Base-by-base conservation (phyloP, 2,329 filamentous ascomycete genomes). In the Sphaerulina musiva region DNA sequence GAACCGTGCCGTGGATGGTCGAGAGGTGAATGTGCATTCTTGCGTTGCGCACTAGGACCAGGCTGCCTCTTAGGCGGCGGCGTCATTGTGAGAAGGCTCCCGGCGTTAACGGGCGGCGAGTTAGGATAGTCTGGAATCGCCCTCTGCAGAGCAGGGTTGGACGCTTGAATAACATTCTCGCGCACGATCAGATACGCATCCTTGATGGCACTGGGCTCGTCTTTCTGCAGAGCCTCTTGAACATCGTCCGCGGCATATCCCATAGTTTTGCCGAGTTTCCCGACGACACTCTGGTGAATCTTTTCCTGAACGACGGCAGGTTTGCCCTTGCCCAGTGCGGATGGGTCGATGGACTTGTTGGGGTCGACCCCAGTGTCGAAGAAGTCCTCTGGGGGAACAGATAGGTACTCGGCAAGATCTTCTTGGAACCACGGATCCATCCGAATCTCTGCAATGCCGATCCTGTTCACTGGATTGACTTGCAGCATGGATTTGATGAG, bases 141-240 rank as follows among this genome's bases (percentile, higher is more conserved):
- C 48, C 57, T 54, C 34, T 59, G 55, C 46, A 62, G 52, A n/a
- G 78, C 74, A 53, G 82, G 90, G 70, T 90, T 95, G 52, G 85
- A 85, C 70, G 91, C 87, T 91, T 97, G 97, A 69, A 97, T 81
- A 71, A 96, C 93, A 69, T 97, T 97, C 72, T 98, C 93, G 50
- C 92, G 84, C 26, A 98, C 89, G 70, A 98, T 98, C 73, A 96
- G 85, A 74, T 97, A 98, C 1, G 93, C 93, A 73, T 98, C 93
- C 74, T 98, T 98, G 77, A 98, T 96, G 9, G 93, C 91, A 55
- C 91, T 97, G 10, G 93, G 93, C 70, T 98, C 93, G 50, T 93
- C 84, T 53, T 89, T 90, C 66, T 87, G 86, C 59, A 98, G 76
- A 20, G 93, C 92, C 71, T 97, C 93, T 68, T 96, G 87, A 50